A percentile compares a stretch with the other conserved stretches of the same genome.
These are phyloP conservation scores for Reticulascus tulasneorum DNA, from an alignment of 2,329 filamentous ascomycete genomes.

Conservation along the genomic window DNA sequence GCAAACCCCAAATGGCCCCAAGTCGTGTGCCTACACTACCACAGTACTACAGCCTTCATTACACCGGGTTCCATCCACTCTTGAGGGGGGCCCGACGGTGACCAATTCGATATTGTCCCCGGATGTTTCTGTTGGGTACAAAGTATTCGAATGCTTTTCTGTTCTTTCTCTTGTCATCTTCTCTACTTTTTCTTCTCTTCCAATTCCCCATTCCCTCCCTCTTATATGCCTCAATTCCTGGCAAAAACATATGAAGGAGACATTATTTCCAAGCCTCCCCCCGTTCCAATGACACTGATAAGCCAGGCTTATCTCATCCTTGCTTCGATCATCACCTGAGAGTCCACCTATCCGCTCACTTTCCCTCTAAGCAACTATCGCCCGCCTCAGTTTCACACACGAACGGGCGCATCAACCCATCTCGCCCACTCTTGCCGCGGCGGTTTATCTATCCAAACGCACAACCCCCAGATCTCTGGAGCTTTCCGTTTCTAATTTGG, in stretches of 20 bases:
- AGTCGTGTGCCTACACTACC: too few species aligned
- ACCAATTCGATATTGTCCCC: too few species aligned
- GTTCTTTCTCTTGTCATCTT: conserved; percentile 1
- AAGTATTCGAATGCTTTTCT: too few species aligned
- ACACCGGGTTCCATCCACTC: too few species aligned
- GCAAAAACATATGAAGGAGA: conserved; percentile 2
- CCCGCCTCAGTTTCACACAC: conserved; percentile 9
- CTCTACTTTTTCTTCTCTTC: conserved; percentile 3
- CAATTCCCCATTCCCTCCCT: background rate
- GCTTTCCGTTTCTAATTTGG: conserved; percentile 1
- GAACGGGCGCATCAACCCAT: conserved; percentile 13
- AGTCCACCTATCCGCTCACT: conserved; percentile 14
- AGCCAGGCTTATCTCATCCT: conserved; percentile 55
- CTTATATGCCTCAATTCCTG: conserved; percentile 1
- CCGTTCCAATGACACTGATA: conserved; percentile 52
- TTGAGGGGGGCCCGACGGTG: too few species aligned
- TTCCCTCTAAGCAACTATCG: conserved; percentile 11
- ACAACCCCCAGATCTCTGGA: background rate
- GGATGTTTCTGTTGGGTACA: too few species aligned
- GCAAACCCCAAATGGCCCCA: too few species aligned
- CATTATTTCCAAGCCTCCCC: conserved; percentile 6
- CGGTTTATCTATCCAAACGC: conserved; percentile 11
- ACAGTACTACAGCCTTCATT: too few species aligned
- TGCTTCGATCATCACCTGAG: conserved; percentile 50
- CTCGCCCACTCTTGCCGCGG: conserved; percentile 11